Evolutionary conservation across 805 yeast species (phyloP).

Genomic region (Ogataea zsoltii): DNA sequence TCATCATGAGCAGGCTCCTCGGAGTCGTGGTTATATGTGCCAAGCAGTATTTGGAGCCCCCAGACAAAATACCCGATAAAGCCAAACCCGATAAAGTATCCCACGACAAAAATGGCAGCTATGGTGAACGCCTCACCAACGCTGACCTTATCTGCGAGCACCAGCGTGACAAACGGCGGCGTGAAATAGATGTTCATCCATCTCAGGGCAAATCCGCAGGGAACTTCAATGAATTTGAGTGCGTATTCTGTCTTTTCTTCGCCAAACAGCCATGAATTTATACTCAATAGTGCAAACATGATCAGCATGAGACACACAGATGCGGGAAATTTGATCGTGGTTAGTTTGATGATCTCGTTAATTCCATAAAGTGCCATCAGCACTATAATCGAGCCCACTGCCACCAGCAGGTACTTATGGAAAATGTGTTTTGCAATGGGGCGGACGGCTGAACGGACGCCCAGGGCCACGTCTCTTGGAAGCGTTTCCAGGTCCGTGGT

Average conservation of each 20-base stretch:
- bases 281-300: slow-evolving; percentile 47
- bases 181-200: slow-evolving; percentile 82
- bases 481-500: slow-evolving; percentile 1
- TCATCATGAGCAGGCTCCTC: slow-evolving; percentile 20
- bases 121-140: slow-evolving; percentile 71
- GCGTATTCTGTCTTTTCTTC: slow-evolving; percentile 29
- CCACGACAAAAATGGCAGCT: slow-evolving; percentile 70
- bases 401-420: slow-evolving; percentile 47
- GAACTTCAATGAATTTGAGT: slow-evolving; percentile 48
- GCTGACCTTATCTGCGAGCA: slow-evolving; percentile 63
- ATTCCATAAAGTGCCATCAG: slow-evolving; percentile 54
- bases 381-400: slow-evolving; percentile 48
- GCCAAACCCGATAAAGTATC: slow-evolving; percentile 55
- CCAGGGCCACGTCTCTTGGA: slow-evolving; percentile 1
- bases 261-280: slow-evolving; percentile 39
- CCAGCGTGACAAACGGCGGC: slow-evolving; percentile 73
- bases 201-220: slow-evolving; percentile 65
- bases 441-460: slow-evolving; percentile 5
- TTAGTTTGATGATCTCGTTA: slow-evolving; percentile 45
- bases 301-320: slow-evolving; percentile 72
- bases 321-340: slow-evolving; percentile 61
- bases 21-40: slow-evolving; percentile 22
- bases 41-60: slow-evolving; percentile 39
- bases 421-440: slow-evolving; percentile 35
- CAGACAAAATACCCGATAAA: slow-evolving; percentile 51